Base-by-base conservation (phyloP, 371 early-diverging fungal genomes). In the Catenaria anguillulae region DNA sequence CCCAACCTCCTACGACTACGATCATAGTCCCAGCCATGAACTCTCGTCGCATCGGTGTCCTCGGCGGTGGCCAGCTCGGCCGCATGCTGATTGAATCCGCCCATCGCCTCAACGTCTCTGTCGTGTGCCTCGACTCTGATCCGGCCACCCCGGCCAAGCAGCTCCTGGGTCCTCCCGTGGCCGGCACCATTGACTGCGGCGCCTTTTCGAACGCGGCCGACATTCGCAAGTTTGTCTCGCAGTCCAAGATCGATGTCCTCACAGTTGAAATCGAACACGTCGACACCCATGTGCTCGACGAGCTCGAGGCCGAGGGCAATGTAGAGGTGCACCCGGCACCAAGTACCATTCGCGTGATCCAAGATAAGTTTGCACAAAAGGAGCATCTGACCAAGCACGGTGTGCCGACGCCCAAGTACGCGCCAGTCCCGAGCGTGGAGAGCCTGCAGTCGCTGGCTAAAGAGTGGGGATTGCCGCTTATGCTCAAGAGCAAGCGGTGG, bases 221-320 rank as follows among this genome's bases (percentile, higher is more conserved):
- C 62, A 88, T 97, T 62, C 69, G 69, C 43, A 80, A 85, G 63
- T 77, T 97, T 4, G 52, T 50, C 0, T 12, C 29, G 1, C 88
- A 91, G 31, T 61, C 68, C 24, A 66, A 77, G 29, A 86, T 83
- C 37, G 85, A 90, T 65, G 83, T 94, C 26, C 73, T 95, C 52
- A 97, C 97, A 0, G 86, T 91, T 23, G 96, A 97, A 74, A 95
- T 97, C 62, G 97, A 97, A 75, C 97, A 97, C 67, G 92, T 97
- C 37, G 81, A 95, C 73, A 77, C 84, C 46, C 73, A 77, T 10
- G 84, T 87, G 29, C 81, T 95, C 13, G 82, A 77, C 13, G 76
- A 69, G 33, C 70, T 88, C 34, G 87, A 70, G 29, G 70, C 67
- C 15, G 65, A 73, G 29, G 70, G 78, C 15, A 72, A 24, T 36